Evolutionary conservation across 768 basidiomycete genomes (phyloP).

Genomic region (Cantharellus anzutake): DNA sequence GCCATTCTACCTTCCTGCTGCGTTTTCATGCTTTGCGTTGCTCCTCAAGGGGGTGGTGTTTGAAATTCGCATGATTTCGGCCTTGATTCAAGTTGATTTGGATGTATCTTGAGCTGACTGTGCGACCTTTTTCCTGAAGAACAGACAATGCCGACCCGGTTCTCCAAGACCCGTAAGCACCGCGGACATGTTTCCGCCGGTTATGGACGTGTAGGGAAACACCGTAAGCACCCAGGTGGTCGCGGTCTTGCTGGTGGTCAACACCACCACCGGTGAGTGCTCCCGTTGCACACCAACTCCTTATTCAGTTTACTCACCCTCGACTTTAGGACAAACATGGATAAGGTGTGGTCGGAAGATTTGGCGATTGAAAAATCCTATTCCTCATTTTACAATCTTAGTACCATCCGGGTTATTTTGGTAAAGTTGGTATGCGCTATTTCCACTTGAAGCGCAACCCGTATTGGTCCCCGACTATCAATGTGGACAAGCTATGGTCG

Average conservation of each 20-base stretch:
- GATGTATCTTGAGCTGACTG: neutral
- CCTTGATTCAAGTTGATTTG: neutral
- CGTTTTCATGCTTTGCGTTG: neutral
- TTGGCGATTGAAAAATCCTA: neutral
- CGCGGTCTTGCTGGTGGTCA: slow-evolving; percentile 99
- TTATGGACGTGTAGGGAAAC: slow-evolving; percentile 99
- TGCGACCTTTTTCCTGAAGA: neutral
- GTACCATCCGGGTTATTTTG: slow-evolving; percentile 99
- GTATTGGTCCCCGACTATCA: slow-evolving; percentile 90
- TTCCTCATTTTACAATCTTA: slow-evolving; percentile 11
- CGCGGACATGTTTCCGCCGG: slow-evolving; percentile 98
- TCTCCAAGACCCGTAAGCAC: slow-evolving; percentile 97
- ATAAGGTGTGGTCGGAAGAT: slow-evolving; percentile 31
- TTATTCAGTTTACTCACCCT: slow-evolving; percentile 1
- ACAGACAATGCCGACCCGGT: slow-evolving; percentile 73
- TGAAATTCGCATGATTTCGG: neutral
- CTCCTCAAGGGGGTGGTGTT: neutral
- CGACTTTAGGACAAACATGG: slow-evolving; percentile 70
- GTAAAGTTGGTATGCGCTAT: slow-evolving; percentile 99
- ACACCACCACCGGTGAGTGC: slow-evolving; percentile 88
- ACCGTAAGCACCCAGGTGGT: slow-evolving; percentile 99
- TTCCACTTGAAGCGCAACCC: slow-evolving; percentile 89
- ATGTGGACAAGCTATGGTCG: slow-evolving; percentile 94
- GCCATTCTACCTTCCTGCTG: neutral
- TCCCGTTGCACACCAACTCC: neutral